Evolutionary conservation across 2,329 filamentous ascomycete genomes (phyloP).

Genomic region (Penicillium brevicompactum): DNA sequence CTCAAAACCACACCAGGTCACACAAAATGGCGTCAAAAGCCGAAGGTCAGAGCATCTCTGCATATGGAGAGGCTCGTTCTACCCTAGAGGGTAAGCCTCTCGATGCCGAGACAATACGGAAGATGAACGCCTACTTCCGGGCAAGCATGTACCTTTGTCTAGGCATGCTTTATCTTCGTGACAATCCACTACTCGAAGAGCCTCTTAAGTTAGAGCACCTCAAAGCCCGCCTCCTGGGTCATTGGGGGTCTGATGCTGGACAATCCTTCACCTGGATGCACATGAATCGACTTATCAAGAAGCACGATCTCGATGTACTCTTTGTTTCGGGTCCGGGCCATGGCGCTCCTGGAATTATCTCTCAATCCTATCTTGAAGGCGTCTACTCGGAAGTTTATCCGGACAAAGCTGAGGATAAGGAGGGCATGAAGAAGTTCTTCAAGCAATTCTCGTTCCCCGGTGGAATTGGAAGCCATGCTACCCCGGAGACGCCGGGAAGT

Average conservation of each 20-base stretch:
- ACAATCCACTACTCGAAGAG: slow-evolving; percentile 72
- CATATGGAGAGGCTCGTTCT: slow-evolving; percentile 67
- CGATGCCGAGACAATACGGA: slow-evolving; percentile 65
- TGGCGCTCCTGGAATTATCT: slow-evolving; percentile 74
- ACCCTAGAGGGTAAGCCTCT: slow-evolving; percentile 66
- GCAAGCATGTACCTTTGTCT: slow-evolving; percentile 74
- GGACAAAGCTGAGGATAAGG: slow-evolving; percentile 67
- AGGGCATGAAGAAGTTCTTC: slow-evolving; percentile 75
- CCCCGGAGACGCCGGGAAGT: slow-evolving; percentile 75
- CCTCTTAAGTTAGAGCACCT: slow-evolving; percentile 70
- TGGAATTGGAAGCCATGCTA: slow-evolving; percentile 76
- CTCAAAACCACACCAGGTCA: neutral
- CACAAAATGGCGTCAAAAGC: slow-evolving; percentile 24
- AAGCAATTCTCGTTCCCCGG: slow-evolving; percentile 82
- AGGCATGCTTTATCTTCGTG: slow-evolving; percentile 77
- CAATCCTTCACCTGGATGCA: slow-evolving; percentile 82
- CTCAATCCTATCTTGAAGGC: slow-evolving; percentile 76
- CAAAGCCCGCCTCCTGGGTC: slow-evolving; percentile 73
- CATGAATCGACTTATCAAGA: slow-evolving; percentile 80
- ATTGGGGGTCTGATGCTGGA: slow-evolving; percentile 79
- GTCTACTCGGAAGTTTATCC: slow-evolving; percentile 78
- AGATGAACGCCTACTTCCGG: slow-evolving; percentile 73
- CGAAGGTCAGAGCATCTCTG: slow-evolving; percentile 60
- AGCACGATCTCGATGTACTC: slow-evolving; percentile 71
- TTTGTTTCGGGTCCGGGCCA: slow-evolving; percentile 79